These are phyloP conservation scores for Ceratobasidium sp. DNA, from an alignment of 1,284 basidiomycete genomes.

Conservation along the genomic window DNA sequence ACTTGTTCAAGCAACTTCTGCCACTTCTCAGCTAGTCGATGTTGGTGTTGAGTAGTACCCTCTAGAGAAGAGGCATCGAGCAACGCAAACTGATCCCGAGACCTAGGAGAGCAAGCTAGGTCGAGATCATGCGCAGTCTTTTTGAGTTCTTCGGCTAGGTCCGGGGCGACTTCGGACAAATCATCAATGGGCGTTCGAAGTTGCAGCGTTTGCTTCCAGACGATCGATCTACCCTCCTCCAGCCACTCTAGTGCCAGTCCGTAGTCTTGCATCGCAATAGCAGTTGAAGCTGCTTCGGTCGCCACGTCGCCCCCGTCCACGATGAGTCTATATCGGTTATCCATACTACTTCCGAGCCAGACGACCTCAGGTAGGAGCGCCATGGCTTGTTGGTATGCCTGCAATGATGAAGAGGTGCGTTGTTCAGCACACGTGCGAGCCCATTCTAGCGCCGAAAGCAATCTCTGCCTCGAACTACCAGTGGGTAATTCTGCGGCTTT, in stretches of 20 bases:
- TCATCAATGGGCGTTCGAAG: slow-evolving; percentile 55
- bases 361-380: slow-evolving; percentile 28
- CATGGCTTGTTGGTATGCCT: slow-evolving; percentile 26
- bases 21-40: slow-evolving; percentile 5
- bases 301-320: neutral
- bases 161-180: slow-evolving; percentile 43
- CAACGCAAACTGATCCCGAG: no score
- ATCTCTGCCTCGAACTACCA: neutral
- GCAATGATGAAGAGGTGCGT: neutral
- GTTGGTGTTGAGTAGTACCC: neutral
- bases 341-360: slow-evolving; percentile 20
- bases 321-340: neutral
- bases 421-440: neutral
- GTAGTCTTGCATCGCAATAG: slow-evolving; percentile 10
- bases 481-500: neutral
- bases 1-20: neutral
- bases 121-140: slow-evolving; percentile 44
- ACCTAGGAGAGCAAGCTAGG: no score
- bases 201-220: slow-evolving; percentile 55
- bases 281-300: slow-evolving; percentile 19
- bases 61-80: neutral
- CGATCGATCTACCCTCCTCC: slow-evolving; percentile 53
- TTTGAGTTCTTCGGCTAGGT: slow-evolving; percentile 1
- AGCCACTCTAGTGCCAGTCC: slow-evolving; percentile 52
- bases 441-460: slow-evolving; percentile 20